Evolutionary conservation across 495 filamentous ascomycete species (phyloP), one percentile per base, ranked within the genome.

Genomic region (Tuber aestivum): DNA sequence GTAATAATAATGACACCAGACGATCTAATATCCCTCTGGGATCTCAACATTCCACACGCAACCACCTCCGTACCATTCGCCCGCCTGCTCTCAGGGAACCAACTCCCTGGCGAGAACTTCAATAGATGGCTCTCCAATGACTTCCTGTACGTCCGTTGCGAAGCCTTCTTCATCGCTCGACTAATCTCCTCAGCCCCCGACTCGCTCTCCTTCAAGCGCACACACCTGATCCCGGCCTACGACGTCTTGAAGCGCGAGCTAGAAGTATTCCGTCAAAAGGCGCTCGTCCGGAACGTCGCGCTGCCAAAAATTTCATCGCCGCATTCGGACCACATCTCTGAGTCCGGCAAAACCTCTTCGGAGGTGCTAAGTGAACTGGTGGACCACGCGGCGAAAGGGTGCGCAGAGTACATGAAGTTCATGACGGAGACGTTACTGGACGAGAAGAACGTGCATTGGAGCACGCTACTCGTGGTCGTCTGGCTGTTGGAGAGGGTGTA

Each of bases 81-180:
- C 23, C 41, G 48, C 37, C 65, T 70, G 23, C 77, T 78, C 56
- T 72, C 70, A 3, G 12, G 21, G 42, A 71, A 74, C 41, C 16
- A 32, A 3, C 56, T 78, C 42, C 77, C 77, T 1, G 42, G 42
- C 41, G 27, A 41, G 5, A 79, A 76, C 65, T 79, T 79, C 71
- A 68, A 79, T 38, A 74, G 9, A 44, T 79, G 74, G 77, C 87
- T 88, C 72, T 84, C 85, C 78, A 87, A 87, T 82, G 78, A 73
- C 69, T 75, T 69, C 50, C 23, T 79, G 42, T 79, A 79, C 32
- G 75, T 76, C 18, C 71, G 68, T 71, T 42, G 32, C 38, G 37
- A 41, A 44, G 40, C 27, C 38, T 71, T 73, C 72, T 72, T 79
- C 68, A 68, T 76, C 21, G 44, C 77, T 2, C 50, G 40, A 14